Percentiles rank a stretch among this genome's conserved stretches.
Evolutionary conservation across 2,329 filamentous ascomycete genomes (phyloP).

Genomic region (Fusarium aywerte): DNA sequence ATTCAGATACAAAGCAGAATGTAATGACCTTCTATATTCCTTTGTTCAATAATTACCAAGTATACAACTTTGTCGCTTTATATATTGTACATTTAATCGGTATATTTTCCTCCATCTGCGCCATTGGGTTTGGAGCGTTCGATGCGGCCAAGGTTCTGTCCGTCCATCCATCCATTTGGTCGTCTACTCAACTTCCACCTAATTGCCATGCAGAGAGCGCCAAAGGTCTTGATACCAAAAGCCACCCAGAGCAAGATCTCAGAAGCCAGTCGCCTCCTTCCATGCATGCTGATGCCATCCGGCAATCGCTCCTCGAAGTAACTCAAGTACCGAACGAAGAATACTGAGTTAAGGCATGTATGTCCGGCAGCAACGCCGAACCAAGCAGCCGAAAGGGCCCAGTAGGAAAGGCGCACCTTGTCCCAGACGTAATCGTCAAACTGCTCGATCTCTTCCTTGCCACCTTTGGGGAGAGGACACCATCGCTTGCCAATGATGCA

Average conservation of each 20-base stretch:
- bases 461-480: conserved; percentile 42
- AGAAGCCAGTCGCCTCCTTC: conserved; percentile 19
- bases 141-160: conserved; percentile 34
- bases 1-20: background rate
- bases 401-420: conserved; percentile 42
- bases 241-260: conserved; percentile 41
- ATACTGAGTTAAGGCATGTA: conserved; percentile 24
- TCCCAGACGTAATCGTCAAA: conserved; percentile 44
- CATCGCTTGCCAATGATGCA: conserved; percentile 44
- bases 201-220: conserved; percentile 38
- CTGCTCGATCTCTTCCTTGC: conserved; percentile 44
- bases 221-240: conserved; percentile 27
- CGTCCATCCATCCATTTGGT: conserved; percentile 42
- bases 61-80: background rate
- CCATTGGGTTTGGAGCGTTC: conserved; percentile 20
- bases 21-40: background rate
- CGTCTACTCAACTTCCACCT: conserved; percentile 43
- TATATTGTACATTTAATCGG: conserved; percentile 20
- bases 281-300: conserved; percentile 42
- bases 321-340: conserved; percentile 35
- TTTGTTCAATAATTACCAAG: background rate
- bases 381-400: conserved; percentile 36
- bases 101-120: conserved; percentile 31
- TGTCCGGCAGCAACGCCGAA: conserved; percentile 38
- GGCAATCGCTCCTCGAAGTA: conserved; percentile 40